Conservation (phyloP, 768 basidiomycete species). For the Clitopilus hobsonii region DNA sequence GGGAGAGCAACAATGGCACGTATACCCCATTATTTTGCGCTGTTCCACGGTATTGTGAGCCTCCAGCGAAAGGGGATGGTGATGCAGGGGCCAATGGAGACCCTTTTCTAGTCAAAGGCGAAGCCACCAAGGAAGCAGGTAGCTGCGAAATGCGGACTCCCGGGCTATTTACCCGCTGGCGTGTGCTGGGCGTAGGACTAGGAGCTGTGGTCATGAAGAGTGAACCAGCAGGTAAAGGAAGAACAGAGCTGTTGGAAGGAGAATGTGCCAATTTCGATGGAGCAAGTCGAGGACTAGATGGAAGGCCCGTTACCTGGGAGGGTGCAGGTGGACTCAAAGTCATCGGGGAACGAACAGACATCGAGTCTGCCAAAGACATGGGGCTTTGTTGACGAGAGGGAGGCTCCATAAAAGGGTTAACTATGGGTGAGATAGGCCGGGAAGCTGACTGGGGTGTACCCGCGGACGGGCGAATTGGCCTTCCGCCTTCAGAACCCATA, state of each 20-base stretch:
- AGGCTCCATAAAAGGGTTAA: constrained; percentile 16
- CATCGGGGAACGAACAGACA: not conserved
- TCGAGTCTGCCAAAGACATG: constrained; percentile 1
- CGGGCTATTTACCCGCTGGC: not conserved
- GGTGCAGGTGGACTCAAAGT: not conserved
- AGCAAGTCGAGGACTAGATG: not conserved
- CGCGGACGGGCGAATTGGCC: not conserved
- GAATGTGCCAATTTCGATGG: not conserved
- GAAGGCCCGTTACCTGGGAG: not conserved
- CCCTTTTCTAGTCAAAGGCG: not conserved
- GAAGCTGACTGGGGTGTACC: not conserved
- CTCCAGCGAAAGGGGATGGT: no score
- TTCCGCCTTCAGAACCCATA: not conserved
- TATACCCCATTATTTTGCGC: not conserved
- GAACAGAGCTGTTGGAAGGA: not conserved
- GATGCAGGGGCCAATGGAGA: not conserved
- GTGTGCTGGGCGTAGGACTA: not conserved
- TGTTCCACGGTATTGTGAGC: not conserved
- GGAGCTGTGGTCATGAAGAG: not conserved
- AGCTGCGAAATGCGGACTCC: not conserved
- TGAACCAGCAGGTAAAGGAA: no score
- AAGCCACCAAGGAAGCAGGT: not conserved
- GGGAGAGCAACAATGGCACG: not conserved
- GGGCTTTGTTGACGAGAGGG: constrained; percentile 12
- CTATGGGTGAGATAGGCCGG: constrained; percentile 3